Evolutionary conservation across 345 rosid genomes (phyloP).

Genomic region (Salix purpurea): DNA sequence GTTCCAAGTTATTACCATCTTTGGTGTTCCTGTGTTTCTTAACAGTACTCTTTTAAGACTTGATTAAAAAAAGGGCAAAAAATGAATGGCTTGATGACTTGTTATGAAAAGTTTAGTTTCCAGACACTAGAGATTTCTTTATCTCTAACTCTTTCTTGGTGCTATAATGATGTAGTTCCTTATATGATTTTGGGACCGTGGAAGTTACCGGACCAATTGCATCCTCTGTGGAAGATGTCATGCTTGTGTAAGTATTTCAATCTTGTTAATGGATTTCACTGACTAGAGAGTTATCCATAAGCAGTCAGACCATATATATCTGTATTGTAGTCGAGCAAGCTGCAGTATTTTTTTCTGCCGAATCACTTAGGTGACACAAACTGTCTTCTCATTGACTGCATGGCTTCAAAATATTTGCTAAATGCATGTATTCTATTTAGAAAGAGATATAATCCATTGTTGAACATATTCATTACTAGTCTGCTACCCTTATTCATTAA

Average conservation of each 20-base stretch:
- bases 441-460: not conserved
- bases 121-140: conserved; percentile 1
- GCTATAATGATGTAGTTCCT: conserved; percentile 44
- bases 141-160: not conserved
- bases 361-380: too few species aligned
- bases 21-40: not conserved
- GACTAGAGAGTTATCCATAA: not conserved
- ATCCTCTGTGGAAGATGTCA: conserved; percentile 72
- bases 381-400: too few species aligned
- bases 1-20: not conserved
- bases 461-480: not conserved
- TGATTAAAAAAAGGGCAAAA: not conserved
- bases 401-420: not conserved
- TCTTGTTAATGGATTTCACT: not conserved
- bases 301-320: not conserved
- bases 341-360: not conserved
- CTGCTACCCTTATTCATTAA: not conserved
- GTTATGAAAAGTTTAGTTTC: not conserved
- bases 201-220: conserved; percentile 83
- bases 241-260: conserved; percentile 59
- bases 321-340: not conserved
- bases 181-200: conserved; percentile 71
- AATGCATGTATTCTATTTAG: not conserved
- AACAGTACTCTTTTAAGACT: not conserved
- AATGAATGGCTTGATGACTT: not conserved